Percentiles rank a stretch among this genome's conserved stretches.
phyloP scores from a whole-genome alignment of 2,329 filamentous ascomycete species.

The Penicillium sp. region DNA sequence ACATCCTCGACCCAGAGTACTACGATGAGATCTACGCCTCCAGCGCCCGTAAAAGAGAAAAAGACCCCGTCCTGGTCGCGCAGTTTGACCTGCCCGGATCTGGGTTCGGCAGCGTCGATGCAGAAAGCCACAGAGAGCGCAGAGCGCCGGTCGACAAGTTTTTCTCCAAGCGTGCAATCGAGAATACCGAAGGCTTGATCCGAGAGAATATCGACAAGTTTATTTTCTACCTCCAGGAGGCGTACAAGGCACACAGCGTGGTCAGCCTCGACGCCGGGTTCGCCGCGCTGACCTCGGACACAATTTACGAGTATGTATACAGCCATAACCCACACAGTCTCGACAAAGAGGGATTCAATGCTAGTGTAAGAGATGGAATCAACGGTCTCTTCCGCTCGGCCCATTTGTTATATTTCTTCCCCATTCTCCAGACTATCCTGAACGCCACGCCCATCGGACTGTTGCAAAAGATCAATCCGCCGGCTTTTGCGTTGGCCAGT shows the following conservation, averaged over 20 bases:
- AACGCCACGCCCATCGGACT: constrained; percentile 22
- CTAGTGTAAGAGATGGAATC: constrained; percentile 24
- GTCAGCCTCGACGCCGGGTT: constrained; percentile 30
- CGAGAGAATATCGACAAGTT: constrained; percentile 24
- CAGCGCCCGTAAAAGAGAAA: neutral
- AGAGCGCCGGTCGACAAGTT: constrained; percentile 27
- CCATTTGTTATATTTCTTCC: constrained; percentile 30
- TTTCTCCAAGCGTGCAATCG: constrained; percentile 30
- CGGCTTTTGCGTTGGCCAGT: constrained; percentile 19
- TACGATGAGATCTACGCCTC: constrained; percentile 12
- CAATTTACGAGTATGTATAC: constrained; percentile 45
- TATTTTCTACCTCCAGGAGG: constrained; percentile 16
- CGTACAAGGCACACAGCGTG: constrained; percentile 14
- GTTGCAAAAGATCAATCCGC: constrained; percentile 20
- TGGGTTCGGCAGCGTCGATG: constrained; percentile 23
- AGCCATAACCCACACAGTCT: constrained; percentile 37
- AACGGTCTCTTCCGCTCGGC: constrained; percentile 23
- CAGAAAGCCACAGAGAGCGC: constrained; percentile 28
- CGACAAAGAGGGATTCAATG: constrained; percentile 35
- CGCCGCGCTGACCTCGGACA: constrained; percentile 39
- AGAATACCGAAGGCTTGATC: constrained; percentile 20
- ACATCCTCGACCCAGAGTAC: constrained; percentile 5
- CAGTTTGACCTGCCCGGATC: constrained; percentile 22
- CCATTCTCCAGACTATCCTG: constrained; percentile 26
- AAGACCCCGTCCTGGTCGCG: neutral